Evolutionary conservation across 768 basidiomycete genomes (phyloP).

Genomic region (Cytidiella melzeri): DNA sequence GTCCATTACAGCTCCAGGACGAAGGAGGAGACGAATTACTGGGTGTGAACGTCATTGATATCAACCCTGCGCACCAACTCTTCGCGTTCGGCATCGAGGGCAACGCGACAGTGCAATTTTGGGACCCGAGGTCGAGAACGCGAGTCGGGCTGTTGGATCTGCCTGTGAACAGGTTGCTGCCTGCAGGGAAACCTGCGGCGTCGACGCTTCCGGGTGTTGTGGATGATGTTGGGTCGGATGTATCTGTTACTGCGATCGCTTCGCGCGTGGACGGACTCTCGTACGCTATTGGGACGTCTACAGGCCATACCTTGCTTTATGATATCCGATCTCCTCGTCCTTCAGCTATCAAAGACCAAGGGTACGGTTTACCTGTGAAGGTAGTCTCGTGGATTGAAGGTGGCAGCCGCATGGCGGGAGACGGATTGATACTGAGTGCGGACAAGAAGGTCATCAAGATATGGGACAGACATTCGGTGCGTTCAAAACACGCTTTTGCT

Average conservation of each 20-base stretch:
- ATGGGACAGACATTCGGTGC: conserved; percentile 82
- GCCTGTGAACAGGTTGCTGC: conserved; percentile 47
- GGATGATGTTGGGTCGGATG: conserved; percentile 23
- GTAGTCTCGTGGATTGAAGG: conserved; percentile 87
- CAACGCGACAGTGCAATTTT: conserved; percentile 85
- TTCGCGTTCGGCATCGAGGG: conserved; percentile 88
- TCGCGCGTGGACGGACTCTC: conserved; percentile 86
- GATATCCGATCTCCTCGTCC: conserved; percentile 83
- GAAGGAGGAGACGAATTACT: conserved; percentile 49
- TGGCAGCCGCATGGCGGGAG: conserved; percentile 76
- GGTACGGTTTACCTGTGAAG: conserved; percentile 88
- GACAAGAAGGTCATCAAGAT: conserved; percentile 98
- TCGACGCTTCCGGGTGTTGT: conserved; percentile 30
- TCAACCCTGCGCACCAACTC: conserved; percentile 90
- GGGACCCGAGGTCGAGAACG: conserved; percentile 86
- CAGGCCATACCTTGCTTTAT: conserved; percentile 91
- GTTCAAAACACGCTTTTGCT: conserved; percentile 30
- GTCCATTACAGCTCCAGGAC: conserved; percentile 57
- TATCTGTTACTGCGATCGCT: conserved; percentile 80
- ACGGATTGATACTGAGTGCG: conserved; percentile 83
- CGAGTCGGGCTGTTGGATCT: conserved; percentile 64
- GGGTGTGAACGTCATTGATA: conserved; percentile 88
- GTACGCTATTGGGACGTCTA: conserved; percentile 91
- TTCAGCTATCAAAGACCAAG: conserved; percentile 92
- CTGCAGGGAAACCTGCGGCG: conserved; percentile 27